A percentile compares a stretch with the other conserved stretches of the same genome.
These are phyloP conservation scores for Ambispora gerdemannii DNA, from an alignment of 192 early-diverging fungal genomes.

Conservation along the genomic window DNA sequence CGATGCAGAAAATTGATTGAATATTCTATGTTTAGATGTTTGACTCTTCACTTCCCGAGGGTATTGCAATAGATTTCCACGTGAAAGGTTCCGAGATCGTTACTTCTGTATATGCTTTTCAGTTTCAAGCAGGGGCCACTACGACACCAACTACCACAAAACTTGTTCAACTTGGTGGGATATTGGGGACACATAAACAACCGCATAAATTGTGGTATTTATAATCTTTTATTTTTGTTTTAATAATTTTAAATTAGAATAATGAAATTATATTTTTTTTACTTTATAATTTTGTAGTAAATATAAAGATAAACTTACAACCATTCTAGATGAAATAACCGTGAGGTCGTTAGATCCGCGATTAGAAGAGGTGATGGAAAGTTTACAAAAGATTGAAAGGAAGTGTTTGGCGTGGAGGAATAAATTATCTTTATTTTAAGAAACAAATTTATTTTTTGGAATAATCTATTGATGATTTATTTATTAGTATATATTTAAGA, in stretches of 20 bases:
- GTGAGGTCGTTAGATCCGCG: conserved; percentile 24
- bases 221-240: not conserved
- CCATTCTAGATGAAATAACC: conserved; percentile 9
- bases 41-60: conserved; percentile 14
- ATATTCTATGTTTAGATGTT: conserved; percentile 14
- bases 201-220: conserved; percentile 17
- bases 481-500: no score
- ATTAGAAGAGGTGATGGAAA: conserved; percentile 20
- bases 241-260: not conserved
- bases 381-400: conserved; percentile 7
- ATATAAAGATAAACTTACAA: conserved; percentile 26
- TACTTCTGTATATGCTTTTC: conserved; percentile 17
- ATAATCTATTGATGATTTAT: no score
- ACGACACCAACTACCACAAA: conserved; percentile 3
- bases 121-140: conserved; percentile 7
- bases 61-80: conserved; percentile 14
- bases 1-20: no score
- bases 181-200: conserved; percentile 14
- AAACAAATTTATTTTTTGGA: no score
- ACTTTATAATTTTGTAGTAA: no score
- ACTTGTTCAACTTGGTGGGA: not conserved
- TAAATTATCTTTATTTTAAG: conserved; percentile 21
- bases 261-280: no score
- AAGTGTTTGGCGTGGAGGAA: conserved; percentile 24
- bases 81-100: conserved; percentile 21